Percentiles rank a stretch among this genome's conserved stretches.
Conservation (phyloP, 257 asterid species). For the Anisodus tanguticus region DNA sequence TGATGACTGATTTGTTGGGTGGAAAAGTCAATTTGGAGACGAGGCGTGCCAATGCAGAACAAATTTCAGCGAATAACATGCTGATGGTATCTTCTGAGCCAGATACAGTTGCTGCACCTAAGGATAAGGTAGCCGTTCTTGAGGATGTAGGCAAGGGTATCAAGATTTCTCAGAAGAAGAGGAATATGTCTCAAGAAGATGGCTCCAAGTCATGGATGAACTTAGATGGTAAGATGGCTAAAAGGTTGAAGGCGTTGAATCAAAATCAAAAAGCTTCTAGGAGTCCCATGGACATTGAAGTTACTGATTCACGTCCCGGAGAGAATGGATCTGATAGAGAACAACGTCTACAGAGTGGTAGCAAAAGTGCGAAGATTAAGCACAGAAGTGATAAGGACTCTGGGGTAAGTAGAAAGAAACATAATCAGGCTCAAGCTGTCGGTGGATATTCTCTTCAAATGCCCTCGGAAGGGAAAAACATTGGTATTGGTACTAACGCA, state of each 20-base stretch:
- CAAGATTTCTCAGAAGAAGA: constrained; percentile 52
- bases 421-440: constrained; percentile 36
- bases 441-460: constrained; percentile 33
- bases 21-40: constrained; percentile 38
- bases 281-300: constrained; percentile 38
- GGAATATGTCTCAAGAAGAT: constrained; percentile 47
- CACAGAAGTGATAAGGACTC: constrained; percentile 41
- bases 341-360: constrained; percentile 31
- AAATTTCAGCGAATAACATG: constrained; percentile 35
- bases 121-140: constrained; percentile 28
- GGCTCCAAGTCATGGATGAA: constrained; percentile 33
- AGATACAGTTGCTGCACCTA: constrained; percentile 39
- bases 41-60: constrained; percentile 30
- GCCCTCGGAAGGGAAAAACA: constrained; percentile 25
- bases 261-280: constrained; percentile 35
- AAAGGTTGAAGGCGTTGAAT: constrained; percentile 39
- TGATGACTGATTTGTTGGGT: constrained; percentile 61
- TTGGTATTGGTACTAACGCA: background rate
- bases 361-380: constrained; percentile 38
- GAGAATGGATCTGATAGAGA: constrained; percentile 41
- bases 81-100: constrained; percentile 38
- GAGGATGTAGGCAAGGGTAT: constrained; percentile 34
- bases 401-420: constrained; percentile 36
- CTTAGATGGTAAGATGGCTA: constrained; percentile 34
- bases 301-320: constrained; percentile 41